Evolutionary conservation across 2,329 filamentous ascomycete species (phyloP).

Genomic region (Davidsoniella eucalypti): DNA sequence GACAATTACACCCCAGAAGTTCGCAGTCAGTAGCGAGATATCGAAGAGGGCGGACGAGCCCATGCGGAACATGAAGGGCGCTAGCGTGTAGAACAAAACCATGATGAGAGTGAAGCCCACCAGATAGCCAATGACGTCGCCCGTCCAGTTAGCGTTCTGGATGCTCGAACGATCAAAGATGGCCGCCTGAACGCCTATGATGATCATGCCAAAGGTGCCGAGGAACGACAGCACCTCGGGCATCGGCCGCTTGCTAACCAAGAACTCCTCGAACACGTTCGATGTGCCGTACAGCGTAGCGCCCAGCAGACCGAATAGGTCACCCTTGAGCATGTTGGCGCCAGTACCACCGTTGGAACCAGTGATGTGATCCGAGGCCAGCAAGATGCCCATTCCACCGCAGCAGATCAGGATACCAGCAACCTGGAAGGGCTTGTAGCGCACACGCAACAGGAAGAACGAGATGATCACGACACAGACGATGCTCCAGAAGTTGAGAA

Average conservation of each 20-base stretch:
- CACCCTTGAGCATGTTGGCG: slow-evolving; percentile 68
- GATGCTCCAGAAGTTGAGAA: slow-evolving; percentile 98
- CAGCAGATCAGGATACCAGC: slow-evolving; percentile 78
- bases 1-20: slow-evolving; percentile 95
- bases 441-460: slow-evolving; percentile 66
- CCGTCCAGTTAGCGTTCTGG: slow-evolving; percentile 45
- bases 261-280: slow-evolving; percentile 89
- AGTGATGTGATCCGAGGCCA: slow-evolving; percentile 75
- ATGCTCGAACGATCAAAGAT: slow-evolving; percentile 81
- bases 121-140: slow-evolving; percentile 60
- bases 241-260: slow-evolving; percentile 69
- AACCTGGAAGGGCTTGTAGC: slow-evolving; percentile 79
- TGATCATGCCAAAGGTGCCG: slow-evolving; percentile 71
- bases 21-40: slow-evolving; percentile 80
- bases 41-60: slow-evolving; percentile 91
- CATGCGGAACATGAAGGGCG: slow-evolving; percentile 77
- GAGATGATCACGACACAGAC: slow-evolving; percentile 78
- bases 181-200: slow-evolving; percentile 78
- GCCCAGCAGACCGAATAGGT: slow-evolving; percentile 77
- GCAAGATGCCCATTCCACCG: slow-evolving; percentile 73
- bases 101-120: slow-evolving; percentile 80
- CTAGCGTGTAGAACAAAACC: slow-evolving; percentile 71
- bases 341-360: slow-evolving; percentile 52
- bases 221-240: slow-evolving; percentile 91
- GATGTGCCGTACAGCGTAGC: slow-evolving; percentile 80